phyloP scores from a whole-genome alignment of 768 basidiomycete species.

The Termitomyces sp. region DNA sequence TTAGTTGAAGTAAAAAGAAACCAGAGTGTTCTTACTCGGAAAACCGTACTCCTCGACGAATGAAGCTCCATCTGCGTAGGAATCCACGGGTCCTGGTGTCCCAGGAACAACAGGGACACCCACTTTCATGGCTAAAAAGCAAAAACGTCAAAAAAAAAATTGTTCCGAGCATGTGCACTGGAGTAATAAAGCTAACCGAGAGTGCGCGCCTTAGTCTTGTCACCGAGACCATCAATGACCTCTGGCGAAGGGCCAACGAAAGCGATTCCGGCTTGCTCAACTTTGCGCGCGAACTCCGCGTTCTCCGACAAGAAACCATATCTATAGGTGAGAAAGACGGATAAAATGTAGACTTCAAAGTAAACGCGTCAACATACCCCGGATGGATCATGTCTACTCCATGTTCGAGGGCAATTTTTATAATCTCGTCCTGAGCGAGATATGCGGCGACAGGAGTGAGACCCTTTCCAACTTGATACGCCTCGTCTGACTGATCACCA shows the following conservation, averaged over 20 bases:
- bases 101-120: constrained; percentile 97
- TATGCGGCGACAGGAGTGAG: constrained; percentile 96
- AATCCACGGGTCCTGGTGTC: constrained; percentile 88
- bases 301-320: constrained; percentile 99
- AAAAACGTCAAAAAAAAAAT: constrained; percentile 1
- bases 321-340: constrained; percentile 34
- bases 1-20: constrained; percentile 9
- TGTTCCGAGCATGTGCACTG: constrained; percentile 2
- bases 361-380: constrained; percentile 51
- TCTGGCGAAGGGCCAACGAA: constrained; percentile 96
- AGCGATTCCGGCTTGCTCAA: constrained; percentile 94
- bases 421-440: constrained; percentile 96
- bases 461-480: constrained; percentile 96
- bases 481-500: constrained; percentile 82
- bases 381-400: constrained; percentile 99
- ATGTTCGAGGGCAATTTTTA: constrained; percentile 93
- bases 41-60: constrained; percentile 98
- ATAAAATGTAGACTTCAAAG: neutral
- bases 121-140: constrained; percentile 70
- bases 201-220: constrained; percentile 96
- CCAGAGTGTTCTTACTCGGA: constrained; percentile 51
- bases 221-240: constrained; percentile 95
- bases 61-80: constrained; percentile 73
- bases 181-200: constrained; percentile 50
- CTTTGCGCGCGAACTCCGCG: constrained; percentile 94